Evolutionary conservation across 257 asterid species (phyloP), one percentile per base, ranked within the genome.

Genomic region (Plantago major): DNA sequence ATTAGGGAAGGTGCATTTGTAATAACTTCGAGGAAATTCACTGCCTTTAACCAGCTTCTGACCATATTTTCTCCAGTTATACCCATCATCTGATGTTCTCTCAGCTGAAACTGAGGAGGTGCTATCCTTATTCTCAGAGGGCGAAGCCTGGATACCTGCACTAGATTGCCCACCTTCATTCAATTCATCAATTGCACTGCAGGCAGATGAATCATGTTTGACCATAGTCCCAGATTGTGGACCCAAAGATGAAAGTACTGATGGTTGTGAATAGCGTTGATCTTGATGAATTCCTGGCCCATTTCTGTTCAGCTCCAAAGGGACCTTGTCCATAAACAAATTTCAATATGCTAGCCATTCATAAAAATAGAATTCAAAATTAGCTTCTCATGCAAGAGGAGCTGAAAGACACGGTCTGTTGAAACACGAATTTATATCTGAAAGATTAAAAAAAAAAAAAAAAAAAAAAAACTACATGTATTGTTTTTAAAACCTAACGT

Each of bases 41-140:
- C 96, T 86, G 75, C 98, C 98, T 82, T 88, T 91, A 16, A 91
- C 98, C 71, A 88, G 90, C 74, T 91, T 91, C 84, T 91, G 98
- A 56, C 98, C 98, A 76, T 91, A 91, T 83, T 94, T n/a, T n/a
- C n/a, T n/a, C n/a, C n/a, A n/a, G n/a, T n/a, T n/a, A n/a, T n/a
- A n/a, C n/a, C n/a, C n/a, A 79, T 91, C 98, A 22, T 91, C 95
- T 10, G 92, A 81, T 69, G 97, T 83, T 81, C 82, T 86, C 14
- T 92, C 98, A 70, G 78, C 77, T 44, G 87, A 54, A 64, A 76
- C 77, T 17, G 81, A 66, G 57, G 89, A 54, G 58, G 54, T 59
- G 42, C 70, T 51, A 60, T 84, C 93, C 79, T 80, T 84, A 55
- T 74, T 73, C 58, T 86, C 90, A 62, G 92, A 64, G 37, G 70